Base-by-base conservation (phyloP, 768 basidiomycete genomes). In the Suillus subalutaceus region DNA sequence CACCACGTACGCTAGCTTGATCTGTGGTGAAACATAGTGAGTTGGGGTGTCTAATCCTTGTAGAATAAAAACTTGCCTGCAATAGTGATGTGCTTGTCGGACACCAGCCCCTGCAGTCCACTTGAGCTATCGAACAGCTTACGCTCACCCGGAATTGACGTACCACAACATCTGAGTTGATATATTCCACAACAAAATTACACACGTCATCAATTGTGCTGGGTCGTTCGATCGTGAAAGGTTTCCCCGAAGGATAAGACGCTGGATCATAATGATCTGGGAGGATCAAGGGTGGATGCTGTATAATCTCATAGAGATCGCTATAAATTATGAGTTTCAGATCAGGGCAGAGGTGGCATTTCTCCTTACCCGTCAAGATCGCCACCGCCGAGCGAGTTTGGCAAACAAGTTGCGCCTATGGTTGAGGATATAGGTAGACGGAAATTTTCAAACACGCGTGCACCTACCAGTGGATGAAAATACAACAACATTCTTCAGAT, bases 171-270 rank as follows among this genome's bases (percentile, higher is more conserved):
- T 94, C 92, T 0, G 92, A 92, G 68, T 91, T 84, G 73, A 95
- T 92, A 64, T 94, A 95, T 70, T 94, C 88, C 16, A 93, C 87
- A 30, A 95, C 80, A 70, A 95, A 94, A 65, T 94, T 82, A 67
- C 90, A 91, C 16, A 94, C 87, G 69, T 93, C 91, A 1, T 88
- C 80, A 6, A 92, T 84, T 0, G 82, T 86, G 64, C 86, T 86
- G 9, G 85, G 81, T 20, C 83, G 77, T 15, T 70, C 71, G 26
- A 89, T 75, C 4, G 73, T 76, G 53, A 75, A 77, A 1, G 84
- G 76, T 0, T 68, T 69, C 9, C 75, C 78, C 3, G 82, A 53
- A 2, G 75, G 66, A 69, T 93, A 92, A 4, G 77, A 71, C 12
- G 87, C 88, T 20, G 91, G 81, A 0, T 77, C 72, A n/a, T 83